Base-by-base conservation (phyloP, 495 filamentous ascomycete species). In the Penicillium malachiteum region DNA sequence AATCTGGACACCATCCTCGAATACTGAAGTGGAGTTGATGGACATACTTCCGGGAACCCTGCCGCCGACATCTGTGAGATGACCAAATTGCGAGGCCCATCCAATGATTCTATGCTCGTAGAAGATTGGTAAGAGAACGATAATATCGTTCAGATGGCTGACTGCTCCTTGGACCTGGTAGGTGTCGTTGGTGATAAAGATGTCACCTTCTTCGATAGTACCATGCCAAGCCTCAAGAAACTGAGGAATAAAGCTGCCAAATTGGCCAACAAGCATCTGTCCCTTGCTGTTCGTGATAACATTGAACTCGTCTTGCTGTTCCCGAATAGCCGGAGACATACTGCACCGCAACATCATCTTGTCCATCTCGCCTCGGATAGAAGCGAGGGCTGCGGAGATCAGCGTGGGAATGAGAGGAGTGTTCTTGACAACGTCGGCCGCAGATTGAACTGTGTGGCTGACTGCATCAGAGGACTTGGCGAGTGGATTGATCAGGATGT, bases 241-340 rank as follows among this genome's bases (percentile, higher is more conserved):
- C 35, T 75, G 67, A 1, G 71, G 73, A 54, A 81, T 81, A 56
- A 80, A 80, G 52, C 73, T 77, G 8, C 78, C 78, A 31, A 80
- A 78, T 48, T 81, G 77, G 2, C 77, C 78, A 9, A 78, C 78
- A 7, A 81, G 59, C 78, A 81, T 81, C 40, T 78, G 70, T 1
- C 78, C 77, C 0, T 67, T 58, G 1, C 68, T 58, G 13, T 78
- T 71, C 0, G 77, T 79, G 50, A 80, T 81, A 31, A 81, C 75
- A 39, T 80, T 80, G 63, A 78, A 80, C 32, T 81, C 77, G 30
- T 81, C 78, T 48, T 81, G 78, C 37, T 81, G 76, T 48, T 81
- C 78, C 32, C 77, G 70, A 50, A 35, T 50, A 0, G 77, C 77
- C 1, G 78, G 77, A 1, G 74, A 78, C 76, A 81, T 81, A 17